Base-by-base conservation (phyloP, 108 stramenopile species). In the Skeletonema potamos region DNA sequence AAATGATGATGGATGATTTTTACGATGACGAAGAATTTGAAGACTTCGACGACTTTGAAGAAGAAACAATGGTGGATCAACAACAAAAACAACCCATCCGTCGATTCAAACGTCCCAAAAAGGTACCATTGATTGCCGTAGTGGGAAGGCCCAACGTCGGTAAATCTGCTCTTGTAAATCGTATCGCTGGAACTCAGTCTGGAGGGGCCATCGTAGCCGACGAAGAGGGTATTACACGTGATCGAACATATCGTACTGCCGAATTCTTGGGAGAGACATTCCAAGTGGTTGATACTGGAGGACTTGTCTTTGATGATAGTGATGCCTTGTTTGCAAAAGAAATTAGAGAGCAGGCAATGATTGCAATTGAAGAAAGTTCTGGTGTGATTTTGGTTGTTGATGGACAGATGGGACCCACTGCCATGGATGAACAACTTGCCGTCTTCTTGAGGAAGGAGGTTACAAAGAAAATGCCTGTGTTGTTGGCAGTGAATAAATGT, bases 121-220 rank as follows among this genome's bases (percentile, higher is more conserved):
- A 88, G 64, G 86, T 87, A 32, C 95, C 95, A 2, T 70, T 91
- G 22, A 92, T 99, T 48, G 95, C 97, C 7, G 87, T 99, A 44
- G 74, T 99, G 3, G 99, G 99, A 26, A 73, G 99, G 34, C 99
- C 99, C 39, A 99, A 99, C 73, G 99, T 99, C n/a, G 98, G 99
- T 10, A 99, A 99, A 76, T 84, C 81, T 34, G 96, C 96, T 29
- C 85, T 98, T 27, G 92, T 98, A 2, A 99, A 99, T 86, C 95
- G 95, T 22, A 81, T 96, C 57, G 88, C 89, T 24, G 89, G 90
- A 27, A 86, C 83, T 24, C 90, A 91, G 28, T 85, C 83, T 10
- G 93, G 96, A 51, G 96, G 96, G 27, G 91, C 96, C 71, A 97
- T 98, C 82, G 96, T 97, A 36, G 94, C 94, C 59, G 95, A 98